phyloP scores from a whole-genome alignment of 176 grass and related monocot genomes.

The Calamus simplicifolius region DNA sequence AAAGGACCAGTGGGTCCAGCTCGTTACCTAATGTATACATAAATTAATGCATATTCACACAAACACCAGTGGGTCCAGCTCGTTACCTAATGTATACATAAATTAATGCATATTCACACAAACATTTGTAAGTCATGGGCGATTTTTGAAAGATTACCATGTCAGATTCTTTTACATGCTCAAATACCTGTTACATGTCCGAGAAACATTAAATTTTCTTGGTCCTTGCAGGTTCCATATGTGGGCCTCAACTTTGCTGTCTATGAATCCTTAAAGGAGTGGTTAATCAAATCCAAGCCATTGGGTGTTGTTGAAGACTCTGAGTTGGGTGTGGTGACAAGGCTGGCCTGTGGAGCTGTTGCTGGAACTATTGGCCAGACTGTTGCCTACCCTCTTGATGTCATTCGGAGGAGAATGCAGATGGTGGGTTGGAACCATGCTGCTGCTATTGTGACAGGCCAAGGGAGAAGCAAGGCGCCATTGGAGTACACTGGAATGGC shows the following conservation, averaged over 20 bases:
- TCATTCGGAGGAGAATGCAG: constrained; percentile 95
- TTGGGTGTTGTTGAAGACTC: constrained; percentile 64
- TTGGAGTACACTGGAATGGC: constrained; percentile 87
- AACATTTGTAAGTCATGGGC: neutral
- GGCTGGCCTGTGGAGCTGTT: constrained; percentile 75
- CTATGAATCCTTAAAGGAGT: constrained; percentile 93
- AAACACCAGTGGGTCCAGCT: too few relatives aligned
- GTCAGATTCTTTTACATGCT: too few relatives aligned
- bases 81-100: too few relatives aligned
- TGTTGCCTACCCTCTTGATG: constrained; percentile 96
- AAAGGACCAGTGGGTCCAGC: too few relatives aligned
- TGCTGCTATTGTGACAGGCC: constrained; percentile 59
- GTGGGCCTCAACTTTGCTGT: constrained; percentile 96
- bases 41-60: too few relatives aligned
- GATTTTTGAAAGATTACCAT: too few relatives aligned
- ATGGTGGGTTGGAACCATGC: constrained; percentile 98
- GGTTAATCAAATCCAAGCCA: constrained; percentile 52
- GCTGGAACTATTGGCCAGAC: constrained; percentile 94
- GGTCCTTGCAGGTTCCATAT: constrained; percentile 65
- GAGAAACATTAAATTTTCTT: neutral
- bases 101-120: too few relatives aligned
- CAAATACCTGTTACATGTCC: too few relatives aligned
- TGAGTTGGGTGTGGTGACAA: constrained; percentile 57
- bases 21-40: too few relatives aligned
- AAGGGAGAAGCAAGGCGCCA: constrained; percentile 40